Conservation (phyloP, 768 basidiomycete species). For the Neoboletus magnificus region DNA sequence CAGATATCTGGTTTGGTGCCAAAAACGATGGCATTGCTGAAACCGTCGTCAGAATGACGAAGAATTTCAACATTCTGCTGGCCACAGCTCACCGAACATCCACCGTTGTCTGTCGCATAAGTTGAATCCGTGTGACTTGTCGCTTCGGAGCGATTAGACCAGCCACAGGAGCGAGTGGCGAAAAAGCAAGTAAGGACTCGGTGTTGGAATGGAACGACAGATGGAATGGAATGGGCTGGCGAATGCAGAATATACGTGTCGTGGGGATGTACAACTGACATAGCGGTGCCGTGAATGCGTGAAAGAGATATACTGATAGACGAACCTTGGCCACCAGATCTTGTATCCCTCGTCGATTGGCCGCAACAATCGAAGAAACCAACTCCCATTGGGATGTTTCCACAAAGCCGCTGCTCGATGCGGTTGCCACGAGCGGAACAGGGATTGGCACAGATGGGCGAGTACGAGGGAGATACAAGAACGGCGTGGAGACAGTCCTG, state of each 20-base stretch:
- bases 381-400: constrained; percentile 49
- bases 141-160: constrained; percentile 27
- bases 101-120: constrained; percentile 65
- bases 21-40: constrained; percentile 44
- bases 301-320: neutral
- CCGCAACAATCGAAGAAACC: constrained; percentile 40
- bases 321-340: constrained; percentile 38
- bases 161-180: constrained; percentile 53
- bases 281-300: neutral
- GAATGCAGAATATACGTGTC: constrained; percentile 56
- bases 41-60: neutral
- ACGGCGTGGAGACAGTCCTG: constrained; percentile 56
- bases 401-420: constrained; percentile 38
- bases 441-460: constrained; percentile 56
- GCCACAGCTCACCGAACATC: constrained; percentile 47
- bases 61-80: neutral
- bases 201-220: constrained; percentile 56
- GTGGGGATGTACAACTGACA: constrained; percentile 51
- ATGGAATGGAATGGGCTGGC: constrained; percentile 64
- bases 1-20: constrained; percentile 71
- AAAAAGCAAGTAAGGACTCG: constrained; percentile 54
- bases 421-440: constrained; percentile 33
- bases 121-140: constrained; percentile 49
- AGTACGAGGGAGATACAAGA: constrained; percentile 64
- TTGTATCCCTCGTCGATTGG: constrained; percentile 36